Evolutionary conservation across 495 filamentous ascomycete genomes (phyloP), one percentile per base, ranked within the genome.

Genomic region (Penicillium riverlandense): DNA sequence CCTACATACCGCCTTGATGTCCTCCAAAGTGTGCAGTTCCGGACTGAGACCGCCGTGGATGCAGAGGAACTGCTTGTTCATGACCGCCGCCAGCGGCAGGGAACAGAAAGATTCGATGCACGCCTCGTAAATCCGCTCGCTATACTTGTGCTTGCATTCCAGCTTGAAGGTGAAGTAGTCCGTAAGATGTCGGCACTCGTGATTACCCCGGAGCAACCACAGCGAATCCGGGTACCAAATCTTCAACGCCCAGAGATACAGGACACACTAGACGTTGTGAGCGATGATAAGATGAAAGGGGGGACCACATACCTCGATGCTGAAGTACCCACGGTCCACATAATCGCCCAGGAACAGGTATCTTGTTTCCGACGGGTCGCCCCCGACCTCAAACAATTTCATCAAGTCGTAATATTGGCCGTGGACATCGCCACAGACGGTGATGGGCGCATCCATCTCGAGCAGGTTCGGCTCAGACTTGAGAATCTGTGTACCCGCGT

Each of bases 121-220:
- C 32, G 92, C 92, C 65, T 98, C 92, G 63, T 98, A 98, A 47
- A 98, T 82, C 52, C 77, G 78, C 68, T 96, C 92, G 38, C 87
- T 94, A 67, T 98, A 98, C 60, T 98, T 98, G 78, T 98, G 90
- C 71, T 92, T 95, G 74, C 92, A 98, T 67, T 98, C 92, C 43
- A 98, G 78, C 75, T 97, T 96, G 74, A 98, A 98, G 40, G 92
- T 98, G 72, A 98, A 98, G 74, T 98, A 98, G 61, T 98, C 92
- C 22, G 92, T 98, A 74, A 98, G 75, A 71, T 98, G 92, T 58
- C 92, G 83, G 65, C 92, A 98, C 72, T 98, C 92, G 69, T 98
- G 92, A 62, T 98, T 98, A 53, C 92, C 92, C 46, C 92, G 84
- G 52, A 98, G 79, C 55, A 98, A 72, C 92, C 92, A 98, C 38